phyloP scores from a whole-genome alignment of 2,329 filamentous ascomycete genomes.

The Xylaria sp. region DNA sequence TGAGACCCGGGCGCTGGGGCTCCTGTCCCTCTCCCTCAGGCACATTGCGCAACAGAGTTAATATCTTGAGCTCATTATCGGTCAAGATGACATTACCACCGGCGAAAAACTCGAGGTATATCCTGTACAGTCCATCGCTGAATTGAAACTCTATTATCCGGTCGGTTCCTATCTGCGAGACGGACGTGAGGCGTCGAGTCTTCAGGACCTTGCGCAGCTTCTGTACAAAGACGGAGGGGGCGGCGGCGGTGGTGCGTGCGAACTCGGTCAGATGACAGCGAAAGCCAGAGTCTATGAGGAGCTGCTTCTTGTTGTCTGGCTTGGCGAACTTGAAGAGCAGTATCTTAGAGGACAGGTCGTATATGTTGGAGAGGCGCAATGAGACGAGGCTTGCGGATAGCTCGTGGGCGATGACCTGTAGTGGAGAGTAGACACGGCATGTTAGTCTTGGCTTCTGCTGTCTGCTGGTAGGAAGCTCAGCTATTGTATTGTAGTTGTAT shows the following conservation, averaged over 20 bases:
- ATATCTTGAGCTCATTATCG: conserved; percentile 82
- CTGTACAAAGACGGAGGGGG: conserved; percentile 86
- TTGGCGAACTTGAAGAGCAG: conserved; percentile 96
- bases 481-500: too few species aligned
- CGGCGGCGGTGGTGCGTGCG: conserved; percentile 83
- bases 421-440: not conserved
- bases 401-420: conserved; percentile 91
- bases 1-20: conserved; percentile 77
- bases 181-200: conserved; percentile 81
- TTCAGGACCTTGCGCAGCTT: conserved; percentile 88
- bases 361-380: conserved; percentile 90
- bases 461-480: too few species aligned
- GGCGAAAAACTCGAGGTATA: conserved; percentile 96
- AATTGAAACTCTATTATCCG: conserved; percentile 92
- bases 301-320: conserved; percentile 86
- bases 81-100: conserved; percentile 95
- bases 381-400: conserved; percentile 79
- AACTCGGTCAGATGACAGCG: conserved; percentile 95
- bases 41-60: conserved; percentile 83
- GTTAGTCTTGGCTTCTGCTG: too few species aligned
- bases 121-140: conserved; percentile 85
- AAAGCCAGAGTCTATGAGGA: conserved; percentile 94
- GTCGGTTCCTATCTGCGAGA: conserved; percentile 90
- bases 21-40: conserved; percentile 85
- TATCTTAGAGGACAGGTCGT: conserved; percentile 95